Conservation (phyloP, 2,329 filamentous ascomycete genomes). For the Fusarium buxicola region DNA sequence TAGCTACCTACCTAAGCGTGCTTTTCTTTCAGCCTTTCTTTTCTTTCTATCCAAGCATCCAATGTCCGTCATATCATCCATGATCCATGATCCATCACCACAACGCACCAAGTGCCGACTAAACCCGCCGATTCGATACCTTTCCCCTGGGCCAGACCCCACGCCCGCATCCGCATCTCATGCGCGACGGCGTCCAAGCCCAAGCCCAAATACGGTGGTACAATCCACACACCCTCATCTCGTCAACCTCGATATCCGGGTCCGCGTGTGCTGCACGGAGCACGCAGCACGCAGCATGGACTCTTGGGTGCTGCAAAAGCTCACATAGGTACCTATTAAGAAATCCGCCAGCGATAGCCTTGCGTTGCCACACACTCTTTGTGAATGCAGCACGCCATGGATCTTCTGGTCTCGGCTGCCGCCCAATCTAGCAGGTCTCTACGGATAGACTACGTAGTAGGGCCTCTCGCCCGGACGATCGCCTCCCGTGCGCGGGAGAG, state of each 20-base stretch:
- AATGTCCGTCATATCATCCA: conserved; percentile 23
- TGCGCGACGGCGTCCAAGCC: background rate
- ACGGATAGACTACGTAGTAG: too few relatives aligned
- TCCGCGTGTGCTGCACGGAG: conserved; percentile 2
- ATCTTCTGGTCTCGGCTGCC: conserved; percentile 30
- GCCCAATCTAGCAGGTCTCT: conserved; percentile 27
- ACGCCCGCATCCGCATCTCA: conserved; percentile 7
- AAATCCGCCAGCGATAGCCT: conserved; percentile 12
- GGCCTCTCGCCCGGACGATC: conserved; percentile 29
- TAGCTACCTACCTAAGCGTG: conserved; percentile 17
- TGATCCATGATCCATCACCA: conserved; percentile 2
- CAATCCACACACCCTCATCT: conserved; percentile 7
- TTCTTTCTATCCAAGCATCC: conserved; percentile 14
- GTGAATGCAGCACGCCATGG: conserved; percentile 29
- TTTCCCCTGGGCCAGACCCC: conserved; percentile 38
- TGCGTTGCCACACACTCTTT: conserved; percentile 20
- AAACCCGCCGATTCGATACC: conserved; percentile 41
- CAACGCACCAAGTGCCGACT: conserved; percentile 9
- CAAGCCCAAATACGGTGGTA: conserved; percentile 22
- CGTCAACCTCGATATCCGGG: conserved; percentile 10
- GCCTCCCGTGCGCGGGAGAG: conserved; percentile 31
- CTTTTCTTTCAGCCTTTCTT: conserved; percentile 17
- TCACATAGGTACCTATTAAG: conserved; percentile 24
- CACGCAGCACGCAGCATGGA: conserved; percentile 1
- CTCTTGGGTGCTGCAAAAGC: conserved; percentile 15